Conservation (phyloP, 2,329 filamentous ascomycete genomes). For the Diplodia corticola region DNA sequence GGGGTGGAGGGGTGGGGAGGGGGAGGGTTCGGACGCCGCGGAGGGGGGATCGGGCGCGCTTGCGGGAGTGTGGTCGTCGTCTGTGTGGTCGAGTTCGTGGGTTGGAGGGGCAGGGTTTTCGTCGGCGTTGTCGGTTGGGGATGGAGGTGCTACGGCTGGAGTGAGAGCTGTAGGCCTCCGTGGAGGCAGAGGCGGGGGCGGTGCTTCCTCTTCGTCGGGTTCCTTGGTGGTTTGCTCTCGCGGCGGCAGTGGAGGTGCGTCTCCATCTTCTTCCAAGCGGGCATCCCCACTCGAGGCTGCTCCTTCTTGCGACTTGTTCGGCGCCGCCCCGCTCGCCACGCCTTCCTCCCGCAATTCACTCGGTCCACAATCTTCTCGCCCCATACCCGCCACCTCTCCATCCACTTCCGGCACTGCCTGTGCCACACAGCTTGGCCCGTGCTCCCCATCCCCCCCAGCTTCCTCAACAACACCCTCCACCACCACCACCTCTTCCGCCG, state of each 20-base stretch:
- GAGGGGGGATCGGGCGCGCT: background rate
- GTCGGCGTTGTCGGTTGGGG: background rate
- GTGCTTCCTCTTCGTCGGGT: background rate
- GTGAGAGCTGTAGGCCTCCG: background rate
- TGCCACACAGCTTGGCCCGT: background rate
- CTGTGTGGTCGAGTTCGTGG: background rate
- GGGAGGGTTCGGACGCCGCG: too few relatives aligned
- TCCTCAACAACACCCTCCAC: background rate
- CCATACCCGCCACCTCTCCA: background rate
- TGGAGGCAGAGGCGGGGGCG: background rate
- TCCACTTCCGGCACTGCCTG: background rate
- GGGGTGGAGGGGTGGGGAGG: background rate
- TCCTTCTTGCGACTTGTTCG: background rate
- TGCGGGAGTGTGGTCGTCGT: background rate
- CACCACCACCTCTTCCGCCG: background rate
- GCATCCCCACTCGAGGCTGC: background rate
- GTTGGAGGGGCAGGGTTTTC: background rate
- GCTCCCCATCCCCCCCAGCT: background rate
- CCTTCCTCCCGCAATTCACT: background rate
- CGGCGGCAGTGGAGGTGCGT: background rate
- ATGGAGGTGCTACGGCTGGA: background rate
- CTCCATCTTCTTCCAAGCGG: background rate
- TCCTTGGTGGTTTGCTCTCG: background rate
- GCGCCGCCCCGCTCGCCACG: background rate
- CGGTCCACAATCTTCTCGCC: background rate